phyloP scores from a whole-genome alignment of 345 rosid species.

The Pugionium cornutum region DNA sequence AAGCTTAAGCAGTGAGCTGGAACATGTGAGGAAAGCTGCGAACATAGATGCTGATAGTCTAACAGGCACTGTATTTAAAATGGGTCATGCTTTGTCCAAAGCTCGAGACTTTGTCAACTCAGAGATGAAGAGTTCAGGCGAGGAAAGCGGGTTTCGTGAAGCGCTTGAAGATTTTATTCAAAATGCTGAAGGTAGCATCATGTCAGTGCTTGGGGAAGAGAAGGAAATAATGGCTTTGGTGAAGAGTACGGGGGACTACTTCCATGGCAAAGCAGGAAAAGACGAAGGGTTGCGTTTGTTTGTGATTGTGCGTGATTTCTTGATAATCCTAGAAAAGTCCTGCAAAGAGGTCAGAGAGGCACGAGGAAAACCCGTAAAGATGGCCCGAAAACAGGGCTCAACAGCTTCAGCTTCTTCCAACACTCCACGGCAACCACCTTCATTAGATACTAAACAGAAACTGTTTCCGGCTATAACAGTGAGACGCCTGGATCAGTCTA shows the following conservation, averaged over 20 bases:
- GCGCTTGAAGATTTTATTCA: slow-evolving; percentile 74
- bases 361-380: slow-evolving; percentile 46
- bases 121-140: slow-evolving; percentile 68
- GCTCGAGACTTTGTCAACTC: slow-evolving; percentile 64
- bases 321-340: slow-evolving; percentile 75
- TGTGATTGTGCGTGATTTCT: slow-evolving; percentile 71
- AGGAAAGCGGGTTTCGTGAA: slow-evolving; percentile 73
- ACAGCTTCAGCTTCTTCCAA: slow-evolving; percentile 56
- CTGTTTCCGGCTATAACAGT: slow-evolving; percentile 82
- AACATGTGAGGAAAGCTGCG: slow-evolving; percentile 87
- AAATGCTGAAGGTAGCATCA: slow-evolving; percentile 68
- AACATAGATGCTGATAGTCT: slow-evolving; percentile 75
- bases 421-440: slow-evolving; percentile 39
- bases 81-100: slow-evolving; percentile 58
- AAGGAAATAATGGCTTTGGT: slow-evolving; percentile 81
- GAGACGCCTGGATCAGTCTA: slow-evolving; percentile 50
- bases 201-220: slow-evolving; percentile 69
- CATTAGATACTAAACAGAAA: slow-evolving; percentile 54
- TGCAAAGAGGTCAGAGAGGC: slow-evolving; percentile 85
- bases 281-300: slow-evolving; percentile 91
- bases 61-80: slow-evolving; percentile 69
- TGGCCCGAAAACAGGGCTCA: slow-evolving; percentile 55
- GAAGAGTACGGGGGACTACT: slow-evolving; percentile 92
- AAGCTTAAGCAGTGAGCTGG: slow-evolving; percentile 70
- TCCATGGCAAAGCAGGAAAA: slow-evolving; percentile 92